These are phyloP conservation scores for Xerocomus potaroensis DNA, from an alignment of 768 basidiomycete genomes.

Conservation along the genomic window DNA sequence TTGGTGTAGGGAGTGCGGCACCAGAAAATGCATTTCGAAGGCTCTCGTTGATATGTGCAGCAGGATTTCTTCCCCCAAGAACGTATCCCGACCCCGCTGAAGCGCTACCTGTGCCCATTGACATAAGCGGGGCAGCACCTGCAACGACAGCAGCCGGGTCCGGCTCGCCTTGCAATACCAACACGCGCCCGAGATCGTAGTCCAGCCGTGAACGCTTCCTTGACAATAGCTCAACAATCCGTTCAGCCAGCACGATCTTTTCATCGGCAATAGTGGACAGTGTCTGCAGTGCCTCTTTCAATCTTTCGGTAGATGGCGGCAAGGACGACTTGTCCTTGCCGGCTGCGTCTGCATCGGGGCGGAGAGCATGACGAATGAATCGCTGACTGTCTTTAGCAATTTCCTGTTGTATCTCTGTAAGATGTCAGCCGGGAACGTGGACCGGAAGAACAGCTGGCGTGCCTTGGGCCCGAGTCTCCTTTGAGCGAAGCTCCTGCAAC, in stretches of 20 bases:
- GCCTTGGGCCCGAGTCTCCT: constrained; percentile 42
- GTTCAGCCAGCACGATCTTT: constrained; percentile 41
- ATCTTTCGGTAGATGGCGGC: constrained; percentile 27
- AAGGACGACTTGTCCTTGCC: constrained; percentile 33
- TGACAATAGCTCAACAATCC: constrained; percentile 41
- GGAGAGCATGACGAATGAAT: constrained; percentile 41
- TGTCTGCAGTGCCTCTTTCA: constrained; percentile 27
- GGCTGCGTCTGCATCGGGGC: constrained; percentile 25
- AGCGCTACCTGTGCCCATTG: constrained; percentile 9
- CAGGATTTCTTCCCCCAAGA: constrained; percentile 35
- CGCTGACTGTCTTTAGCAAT: constrained; percentile 41
- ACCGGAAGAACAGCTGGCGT: not conserved
- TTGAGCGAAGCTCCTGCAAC: constrained; percentile 45
- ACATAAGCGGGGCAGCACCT: constrained; percentile 24
- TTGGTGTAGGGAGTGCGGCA: constrained; percentile 21
- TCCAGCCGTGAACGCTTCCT: constrained; percentile 46
- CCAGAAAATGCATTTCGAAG: constrained; percentile 35
- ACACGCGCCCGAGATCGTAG: constrained; percentile 41
- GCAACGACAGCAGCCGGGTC: constrained; percentile 33
- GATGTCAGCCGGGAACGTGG: not conserved
- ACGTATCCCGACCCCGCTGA: constrained; percentile 25
- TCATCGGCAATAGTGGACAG: constrained; percentile 36
- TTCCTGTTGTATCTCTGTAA: constrained; percentile 40
- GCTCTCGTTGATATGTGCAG: constrained; percentile 38
- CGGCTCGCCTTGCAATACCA: constrained; percentile 41